A percentile compares a stretch with the other conserved stretches of the same genome.
Evolutionary conservation across 176 grass and related monocot species (phyloP).

Genomic region (Triticum timopheevii): DNA sequence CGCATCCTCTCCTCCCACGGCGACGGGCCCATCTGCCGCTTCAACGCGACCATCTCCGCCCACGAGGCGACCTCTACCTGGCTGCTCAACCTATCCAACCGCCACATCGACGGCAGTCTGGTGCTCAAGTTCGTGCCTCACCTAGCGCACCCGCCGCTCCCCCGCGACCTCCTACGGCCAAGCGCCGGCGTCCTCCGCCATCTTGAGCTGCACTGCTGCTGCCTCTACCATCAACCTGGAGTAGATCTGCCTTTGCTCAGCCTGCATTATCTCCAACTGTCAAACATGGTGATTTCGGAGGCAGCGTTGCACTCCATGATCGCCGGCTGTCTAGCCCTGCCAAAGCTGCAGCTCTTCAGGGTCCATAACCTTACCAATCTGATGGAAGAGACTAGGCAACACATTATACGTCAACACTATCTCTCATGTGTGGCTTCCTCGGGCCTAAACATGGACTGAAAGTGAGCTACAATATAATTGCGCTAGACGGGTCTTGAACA

Average conservation of each 20-base stretch:
- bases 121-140: neutral
- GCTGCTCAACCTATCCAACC: neutral
- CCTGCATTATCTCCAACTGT: neutral
- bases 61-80: neutral
- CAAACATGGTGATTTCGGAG: neutral
- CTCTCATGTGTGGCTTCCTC: no score
- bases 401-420: no score
- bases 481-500: no score
- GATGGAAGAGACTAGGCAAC: no score
- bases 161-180: neutral
- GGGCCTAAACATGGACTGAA: no score
- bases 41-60: neutral
- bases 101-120: neutral
- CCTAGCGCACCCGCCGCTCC: neutral
- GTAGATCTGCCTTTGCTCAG: neutral
- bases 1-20: neutral
- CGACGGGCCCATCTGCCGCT: neutral
- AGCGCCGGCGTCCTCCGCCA: neutral
- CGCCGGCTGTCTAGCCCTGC: neutral
- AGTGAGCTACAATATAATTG: no score
- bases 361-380: no score
- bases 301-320: neutral
- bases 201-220: neutral
- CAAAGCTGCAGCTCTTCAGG: neutral
- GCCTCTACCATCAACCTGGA: neutral